Base-by-base conservation (phyloP, 345 rosid species). In the Brassica carinata region DNA sequence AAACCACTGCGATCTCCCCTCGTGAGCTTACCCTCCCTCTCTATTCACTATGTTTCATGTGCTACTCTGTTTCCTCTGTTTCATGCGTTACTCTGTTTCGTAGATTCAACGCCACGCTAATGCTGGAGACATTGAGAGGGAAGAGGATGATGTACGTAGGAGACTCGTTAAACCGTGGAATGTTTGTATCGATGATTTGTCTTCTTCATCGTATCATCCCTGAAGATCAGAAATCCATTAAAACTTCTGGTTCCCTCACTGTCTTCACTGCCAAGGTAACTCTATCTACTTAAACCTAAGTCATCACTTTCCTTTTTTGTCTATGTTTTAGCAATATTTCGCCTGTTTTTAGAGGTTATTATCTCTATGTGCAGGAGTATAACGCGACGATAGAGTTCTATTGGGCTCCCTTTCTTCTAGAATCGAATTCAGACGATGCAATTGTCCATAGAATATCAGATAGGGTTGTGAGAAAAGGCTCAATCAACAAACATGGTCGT, bases 341-440 rank as follows among this genome's bases (percentile, higher is more conserved):
- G n/a, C n/a, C n/a, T n/a, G n/a, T n/a, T n/a, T n/a, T n/a, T n/a
- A n/a, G n/a, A n/a, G n/a, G 11, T 17, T 65, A 8, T 64, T 7
- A 1, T 72, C 34, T 23, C 8, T 43, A 1, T 66, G 0, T 5
- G 0, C 31, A 93, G 98, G 97, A 92, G 73, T 94, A 94, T 84
- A 96, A 94, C 83, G 97, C 96, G 0, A 96, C 95, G 7, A 91
- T 96, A 5, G 99, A 94, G 81, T 93, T 96, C 86, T 96, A 96
- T 31, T 96, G 99, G 99, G 97, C 99, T 11, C 99, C 99, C 1
- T 94, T 96, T 81, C 98, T 96, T 45, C 93, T 94, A 1, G 97
- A 96, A 83, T 96, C 98, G 4, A 96, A 96, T 74, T 84, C 98
- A 4, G 99, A 96, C 18, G 80, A 96, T 34, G 97, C 98, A 1